Evolutionary conservation across 2,329 filamentous ascomycete species (phyloP), one percentile per base, ranked within the genome.

Genomic region (Aspergillus aculeatus): DNA sequence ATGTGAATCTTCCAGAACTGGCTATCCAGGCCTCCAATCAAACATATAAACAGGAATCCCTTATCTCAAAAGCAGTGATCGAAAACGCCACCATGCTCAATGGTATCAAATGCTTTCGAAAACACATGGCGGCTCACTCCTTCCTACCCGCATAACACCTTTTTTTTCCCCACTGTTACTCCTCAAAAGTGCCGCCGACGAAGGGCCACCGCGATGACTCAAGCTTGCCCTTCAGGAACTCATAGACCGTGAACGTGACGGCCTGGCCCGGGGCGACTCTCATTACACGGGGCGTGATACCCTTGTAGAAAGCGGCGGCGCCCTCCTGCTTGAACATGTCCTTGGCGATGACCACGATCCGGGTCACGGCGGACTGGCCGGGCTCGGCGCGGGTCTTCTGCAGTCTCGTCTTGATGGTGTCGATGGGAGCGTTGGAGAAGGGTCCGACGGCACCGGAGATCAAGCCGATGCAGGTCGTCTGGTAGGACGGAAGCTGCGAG

Each of bases 261-360:
- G 87, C 95, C 82, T 99, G 95, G 50, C 95, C 95, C 7, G 95
- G 95, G 26, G 95, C 95, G 56, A 99, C 95, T 72, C 95, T 87
- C 92, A 98, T 98, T 68, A 99, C 90, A 69, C 95, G 86, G 6
- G 95, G 95, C 50, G 95, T 99, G 78, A 99, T 99, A 70, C 95
- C 95, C 84, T 98, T 98, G 83, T 96, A 99, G 80, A 99, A 99
- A 51, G 95, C 95, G 70, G 92, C 88, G 68, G 94, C 83, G 38
- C 95, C 95, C 80, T 99, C 95, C 80, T 96, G 91, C 88, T 87
- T 90, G 81, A 93, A 93, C 91, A 94, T 95, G 65, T 93, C 89
- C 58, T 79, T 83, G 54, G 91, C 88, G 69, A 99, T 99, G 47
- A 79, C 75, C 31, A 85, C 82, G 68, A 99, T 97, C 61, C 95